Evolutionary conservation across 805 yeast genomes (phyloP), one percentile per base, ranked within the genome.

Genomic region (Wickerhamiella sorbophila): DNA sequence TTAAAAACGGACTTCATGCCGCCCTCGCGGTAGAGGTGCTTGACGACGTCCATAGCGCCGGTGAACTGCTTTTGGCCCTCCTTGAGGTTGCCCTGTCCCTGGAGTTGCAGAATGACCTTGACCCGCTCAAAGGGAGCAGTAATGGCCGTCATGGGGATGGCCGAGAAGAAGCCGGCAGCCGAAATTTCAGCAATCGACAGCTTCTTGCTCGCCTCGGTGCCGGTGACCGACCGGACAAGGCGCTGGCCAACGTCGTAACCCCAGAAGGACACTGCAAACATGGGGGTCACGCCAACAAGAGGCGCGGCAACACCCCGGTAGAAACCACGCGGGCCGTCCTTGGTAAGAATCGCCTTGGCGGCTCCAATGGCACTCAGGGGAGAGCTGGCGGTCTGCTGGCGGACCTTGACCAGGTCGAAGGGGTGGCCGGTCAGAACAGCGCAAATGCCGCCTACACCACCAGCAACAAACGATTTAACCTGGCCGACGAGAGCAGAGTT

Each of bases 61-160:
- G 58, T 65, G 50, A 63, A 62, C 49, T 61, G 63, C 41, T 48
- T 50, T 40, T 49, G 51, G 16, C 64, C 61, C 41, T 49, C 46
- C 14, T 46, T 50, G n/a, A 68, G 60, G 19, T 70, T 69, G 33
- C 50, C 55, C 51, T 65, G 69, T 36, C 70, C 70, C 55, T 80
- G 80, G 9, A 84, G 70, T 62, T 88, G 98, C 71, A 88, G 69
- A 57, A 88, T 82, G 40, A 91, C 95, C 69, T 88, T 88, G 56
- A 87, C 80, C 52, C 98, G 73, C 64, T 88, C 98, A 52, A 91
- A 86, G 2, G 98, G 98, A 0, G 96, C 96, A n/a, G 96, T 94
- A 16, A 88, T 83, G 40, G 82, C 72, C 1, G 97, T 91, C 6
- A 95, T 88, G 26, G 98, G 98, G 40, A 88, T 70, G 10, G 97